phyloP scores from a whole-genome alignment of 1,139 yeast genomes.

The Blastobotrys serpentis region DNA sequence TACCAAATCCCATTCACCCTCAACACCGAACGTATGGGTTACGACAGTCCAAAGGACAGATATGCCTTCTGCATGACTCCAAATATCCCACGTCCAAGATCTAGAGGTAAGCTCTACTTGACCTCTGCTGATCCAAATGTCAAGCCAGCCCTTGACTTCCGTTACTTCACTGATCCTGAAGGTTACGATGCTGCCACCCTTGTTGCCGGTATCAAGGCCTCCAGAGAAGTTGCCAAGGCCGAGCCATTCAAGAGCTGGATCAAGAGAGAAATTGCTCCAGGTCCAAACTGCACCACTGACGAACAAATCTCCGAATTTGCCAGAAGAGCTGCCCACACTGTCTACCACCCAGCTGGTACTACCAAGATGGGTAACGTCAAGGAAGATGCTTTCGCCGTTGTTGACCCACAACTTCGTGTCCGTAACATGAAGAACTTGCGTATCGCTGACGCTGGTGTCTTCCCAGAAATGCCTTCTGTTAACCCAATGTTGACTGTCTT shows the following conservation, averaged over 20 bases:
- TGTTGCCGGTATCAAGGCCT: constrained; percentile 15
- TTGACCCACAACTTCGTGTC: constrained; percentile 9
- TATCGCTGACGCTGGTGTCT: constrained; percentile 6
- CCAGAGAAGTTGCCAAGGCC: constrained; percentile 13
- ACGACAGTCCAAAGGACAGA: constrained; percentile 10
- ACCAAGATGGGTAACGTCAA: constrained; percentile 13
- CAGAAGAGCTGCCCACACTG: constrained; percentile 12
- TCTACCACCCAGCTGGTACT: constrained; percentile 9
- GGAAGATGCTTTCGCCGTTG: constrained; percentile 12
- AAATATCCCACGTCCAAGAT: constrained; percentile 16
- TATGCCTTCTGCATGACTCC: constrained; percentile 16
- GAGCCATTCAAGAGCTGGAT: constrained; percentile 16
- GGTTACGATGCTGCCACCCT: constrained; percentile 15
- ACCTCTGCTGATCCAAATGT: constrained; percentile 13
- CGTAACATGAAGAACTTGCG: constrained; percentile 9
- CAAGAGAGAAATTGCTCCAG: constrained; percentile 16
- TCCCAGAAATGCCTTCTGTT: constrained; percentile 8
- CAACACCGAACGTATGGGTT: constrained; percentile 15
- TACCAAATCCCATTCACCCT: constrained; percentile 16
- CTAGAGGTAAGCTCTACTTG: constrained; percentile 15
- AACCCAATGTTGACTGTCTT: constrained; percentile 10
- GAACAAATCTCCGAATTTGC: constrained; percentile 13
- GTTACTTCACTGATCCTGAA: constrained; percentile 15
- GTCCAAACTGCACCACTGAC: constrained; percentile 12
- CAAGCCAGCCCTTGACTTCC: constrained; percentile 15